Evolutionary conservation across 148 eudicot genomes (phyloP).

Genomic region (Camellia sinensis): DNA sequence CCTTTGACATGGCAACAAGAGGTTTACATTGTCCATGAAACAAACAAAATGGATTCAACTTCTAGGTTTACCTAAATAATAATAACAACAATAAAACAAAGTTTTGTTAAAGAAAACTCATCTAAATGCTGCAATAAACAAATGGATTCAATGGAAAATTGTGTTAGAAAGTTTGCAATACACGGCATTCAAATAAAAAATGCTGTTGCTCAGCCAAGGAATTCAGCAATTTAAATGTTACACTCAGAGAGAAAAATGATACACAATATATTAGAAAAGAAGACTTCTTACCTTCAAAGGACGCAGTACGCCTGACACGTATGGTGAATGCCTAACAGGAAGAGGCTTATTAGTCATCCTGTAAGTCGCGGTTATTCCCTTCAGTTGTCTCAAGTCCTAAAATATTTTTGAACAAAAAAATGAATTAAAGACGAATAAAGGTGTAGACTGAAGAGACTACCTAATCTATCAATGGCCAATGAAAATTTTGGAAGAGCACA

Average conservation of each 20-base stretch:
- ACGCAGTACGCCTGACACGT: conserved; percentile 71
- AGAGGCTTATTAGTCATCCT: conserved; percentile 95
- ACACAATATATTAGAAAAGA: not conserved
- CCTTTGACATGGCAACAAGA: not conserved
- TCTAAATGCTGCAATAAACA: not conserved
- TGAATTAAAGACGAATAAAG: conserved; percentile 6
- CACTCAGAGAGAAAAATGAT: not conserved
- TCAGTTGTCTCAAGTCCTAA: conserved; percentile 84
- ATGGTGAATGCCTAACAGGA: conserved; percentile 84
- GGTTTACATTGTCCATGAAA: no score
- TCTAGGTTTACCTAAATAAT: no score
- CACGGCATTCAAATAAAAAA: not conserved
- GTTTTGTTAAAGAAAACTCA: not conserved
- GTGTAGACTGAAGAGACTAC: not conserved
- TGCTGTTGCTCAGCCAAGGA: not conserved
- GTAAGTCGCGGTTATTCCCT: conserved; percentile 84
- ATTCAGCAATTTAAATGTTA: not conserved
- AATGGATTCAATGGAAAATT: not conserved
- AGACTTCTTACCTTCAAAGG: conserved; percentile 63
- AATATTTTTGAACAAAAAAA: conserved; percentile 5
- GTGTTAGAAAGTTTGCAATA: no score
- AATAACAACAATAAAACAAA: not conserved
- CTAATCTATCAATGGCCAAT: not conserved
- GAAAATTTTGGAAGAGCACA: not conserved
- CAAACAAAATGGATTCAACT: no score